Evolutionary conservation across 371 early-diverging fungal species (phyloP), one percentile per base, ranked within the genome.

Genomic region (Rhizopus arrhizus): DNA sequence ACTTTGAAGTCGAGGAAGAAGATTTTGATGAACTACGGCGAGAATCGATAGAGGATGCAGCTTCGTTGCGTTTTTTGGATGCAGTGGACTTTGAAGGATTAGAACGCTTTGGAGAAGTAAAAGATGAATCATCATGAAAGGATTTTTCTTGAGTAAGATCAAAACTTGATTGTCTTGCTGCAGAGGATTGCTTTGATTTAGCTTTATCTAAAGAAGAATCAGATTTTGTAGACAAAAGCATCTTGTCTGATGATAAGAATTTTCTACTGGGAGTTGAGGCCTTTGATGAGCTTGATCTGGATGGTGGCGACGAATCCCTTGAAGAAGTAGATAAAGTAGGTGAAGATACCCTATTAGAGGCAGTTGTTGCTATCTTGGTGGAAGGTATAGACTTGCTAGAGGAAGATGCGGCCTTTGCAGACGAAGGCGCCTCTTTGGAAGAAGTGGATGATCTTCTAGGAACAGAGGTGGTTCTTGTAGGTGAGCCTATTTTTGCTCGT

Each of bases 21-120:
- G 41, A 8, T 28, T 40, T 56, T 15, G 62, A 41, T 5, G 49
- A 33, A 13, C 49, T 56, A 9, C 62, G 62, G 35, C 62, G 55
- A 40, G 38, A 31, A 29, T 58, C 47, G 34, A 22, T 9, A 35
- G 22, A 4, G 53, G 10, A 6, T 36, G 54, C 9, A 41, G 13
- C n/a, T 6, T 11, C 43, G 2, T 43, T 4, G n/a, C 43, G 43
- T 13, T 43, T 43, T 43, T n/a, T 43, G 43, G 13, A 9, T 5
- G n/a, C 2, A 43, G 7, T n/a, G 0, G 43, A 43, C 13, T 13
- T 43, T 11, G 43, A 43, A 5, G 43, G 2, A 15, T 15, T 43
- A 15, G 22, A 22, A 22, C 22, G 22, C 22, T 22, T 22, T 22
- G 22, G 22, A 22, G 22, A 22, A 22, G 22, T 2, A 22, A 22